These are phyloP conservation scores for Beauveria brongniartii DNA, from an alignment of 2,329 filamentous ascomycete species.

Conservation along the genomic window DNA sequence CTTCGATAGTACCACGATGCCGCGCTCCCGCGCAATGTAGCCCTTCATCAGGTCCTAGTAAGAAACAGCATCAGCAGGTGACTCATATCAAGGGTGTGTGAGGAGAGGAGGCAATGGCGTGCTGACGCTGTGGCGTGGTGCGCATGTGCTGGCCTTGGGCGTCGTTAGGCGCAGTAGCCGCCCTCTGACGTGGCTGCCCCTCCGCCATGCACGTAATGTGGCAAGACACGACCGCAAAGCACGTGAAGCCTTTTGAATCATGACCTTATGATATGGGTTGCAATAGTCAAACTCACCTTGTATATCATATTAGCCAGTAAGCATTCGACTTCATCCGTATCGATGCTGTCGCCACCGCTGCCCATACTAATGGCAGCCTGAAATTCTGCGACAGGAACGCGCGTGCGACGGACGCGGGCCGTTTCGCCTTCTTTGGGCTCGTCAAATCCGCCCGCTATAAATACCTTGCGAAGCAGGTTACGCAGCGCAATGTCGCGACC, in stretches of 20 bases:
- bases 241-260: no score
- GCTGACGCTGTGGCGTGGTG: conserved; percentile 12
- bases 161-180: conserved; percentile 5
- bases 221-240: background rate
- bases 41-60: conserved; percentile 87
- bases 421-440: conserved; percentile 61
- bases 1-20: conserved; percentile 88
- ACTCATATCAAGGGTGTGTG: conserved; percentile 18
- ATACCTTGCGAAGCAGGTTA: conserved; percentile 88
- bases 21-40: conserved; percentile 86
- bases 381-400: conserved; percentile 78
- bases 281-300: conserved; percentile 55
- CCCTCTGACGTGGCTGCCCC: conserved; percentile 3
- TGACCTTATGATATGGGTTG: background rate
- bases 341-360: conserved; percentile 56
- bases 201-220: background rate
- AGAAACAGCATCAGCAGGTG: conserved; percentile 21
- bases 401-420: conserved; percentile 58
- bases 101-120: conserved; percentile 4
- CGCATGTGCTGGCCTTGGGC: conserved; percentile 11
- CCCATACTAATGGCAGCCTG: conserved; percentile 73
- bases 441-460: conserved; percentile 74
- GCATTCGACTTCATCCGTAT: conserved; percentile 92
- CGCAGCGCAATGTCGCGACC: conserved; percentile 86
- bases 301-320: conserved; percentile 95